Evolutionary conservation across 2,329 filamentous ascomycete species (phyloP).

Genomic region (Stagonosporopsis tanaceti): DNA sequence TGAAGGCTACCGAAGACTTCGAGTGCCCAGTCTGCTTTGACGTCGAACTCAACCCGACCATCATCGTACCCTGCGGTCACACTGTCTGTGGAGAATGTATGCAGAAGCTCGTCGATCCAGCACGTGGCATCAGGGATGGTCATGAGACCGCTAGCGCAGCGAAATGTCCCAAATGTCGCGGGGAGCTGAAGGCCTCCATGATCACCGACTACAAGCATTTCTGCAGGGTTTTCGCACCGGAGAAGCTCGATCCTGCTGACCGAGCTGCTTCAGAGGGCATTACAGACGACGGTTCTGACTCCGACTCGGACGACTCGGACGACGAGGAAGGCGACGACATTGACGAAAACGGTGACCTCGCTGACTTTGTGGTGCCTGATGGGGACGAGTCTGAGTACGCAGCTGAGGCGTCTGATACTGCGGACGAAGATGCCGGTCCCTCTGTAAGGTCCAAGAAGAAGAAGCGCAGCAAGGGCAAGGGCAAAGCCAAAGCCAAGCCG

Average conservation of each 20-base stretch:
- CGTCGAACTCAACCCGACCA: slow-evolving; percentile 73
- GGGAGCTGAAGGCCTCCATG: slow-evolving; percentile 69
- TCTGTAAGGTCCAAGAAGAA: slow-evolving; percentile 43
- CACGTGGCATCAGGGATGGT: slow-evolving; percentile 65
- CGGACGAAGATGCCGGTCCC: slow-evolving; percentile 24
- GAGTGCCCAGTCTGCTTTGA: slow-evolving; percentile 88
- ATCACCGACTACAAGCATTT: slow-evolving; percentile 80
- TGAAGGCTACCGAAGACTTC: slow-evolving; percentile 68
- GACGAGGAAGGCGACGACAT: slow-evolving; percentile 47
- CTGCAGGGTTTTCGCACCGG: slow-evolving; percentile 72
- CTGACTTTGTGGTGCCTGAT: slow-evolving; percentile 65
- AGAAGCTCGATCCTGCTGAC: slow-evolving; percentile 50
- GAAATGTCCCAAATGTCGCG: slow-evolving; percentile 81
- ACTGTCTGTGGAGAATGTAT: slow-evolving; percentile 81
- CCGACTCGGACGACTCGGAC: slow-evolving; percentile 48
- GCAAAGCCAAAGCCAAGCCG: slow-evolving; percentile 47
- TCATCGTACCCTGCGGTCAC: slow-evolving; percentile 86
- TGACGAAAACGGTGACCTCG: slow-evolving; percentile 51
- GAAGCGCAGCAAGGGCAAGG: slow-evolving; percentile 55
- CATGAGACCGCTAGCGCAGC: slow-evolving; percentile 60
- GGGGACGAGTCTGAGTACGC: slow-evolving; percentile 45
- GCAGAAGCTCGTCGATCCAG: slow-evolving; percentile 70
- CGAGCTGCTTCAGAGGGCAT: slow-evolving; percentile 24
- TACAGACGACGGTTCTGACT: slow-evolving; percentile 34
- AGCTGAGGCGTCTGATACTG: slow-evolving; percentile 9